Conservation (phyloP, 768 basidiomycete species). For the Lepiota brunneoincarnata region DNA sequence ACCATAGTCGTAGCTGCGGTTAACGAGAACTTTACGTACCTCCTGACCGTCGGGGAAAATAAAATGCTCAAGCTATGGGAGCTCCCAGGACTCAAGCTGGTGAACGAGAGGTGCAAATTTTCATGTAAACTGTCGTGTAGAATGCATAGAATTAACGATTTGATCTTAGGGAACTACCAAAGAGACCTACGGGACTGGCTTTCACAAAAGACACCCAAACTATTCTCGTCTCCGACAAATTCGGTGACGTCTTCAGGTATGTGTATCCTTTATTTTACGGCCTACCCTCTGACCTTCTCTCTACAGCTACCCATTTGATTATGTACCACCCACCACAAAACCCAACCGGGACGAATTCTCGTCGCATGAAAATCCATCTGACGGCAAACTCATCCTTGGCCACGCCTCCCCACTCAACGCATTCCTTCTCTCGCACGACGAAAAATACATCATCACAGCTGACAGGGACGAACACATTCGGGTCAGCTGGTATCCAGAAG, state of each 20-base stretch:
- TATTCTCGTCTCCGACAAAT: constrained; percentile 89
- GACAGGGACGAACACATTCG: constrained; percentile 97
- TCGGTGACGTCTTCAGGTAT: constrained; percentile 89
- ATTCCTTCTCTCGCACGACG: constrained; percentile 65
- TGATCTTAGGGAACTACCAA: constrained; percentile 71
- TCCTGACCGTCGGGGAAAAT: constrained; percentile 74
- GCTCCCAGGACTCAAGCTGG: constrained; percentile 48
- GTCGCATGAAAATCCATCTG: constrained; percentile 70
- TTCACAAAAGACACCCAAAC: constrained; percentile 61
- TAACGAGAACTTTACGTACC: constrained; percentile 38
- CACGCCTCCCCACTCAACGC: constrained; percentile 85
- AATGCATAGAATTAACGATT: not conserved
- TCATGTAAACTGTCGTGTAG: not conserved
- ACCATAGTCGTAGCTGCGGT: constrained; percentile 60
- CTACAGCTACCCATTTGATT: constrained; percentile 60
- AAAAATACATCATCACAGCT: constrained; percentile 78
- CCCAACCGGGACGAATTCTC: constrained; percentile 31
- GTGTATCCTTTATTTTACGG: constrained; percentile 11
- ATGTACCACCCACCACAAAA: constrained; percentile 22
- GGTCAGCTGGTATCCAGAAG: constrained; percentile 85
- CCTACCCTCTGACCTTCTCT: constrained; percentile 4
- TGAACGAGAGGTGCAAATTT: constrained; percentile 58
- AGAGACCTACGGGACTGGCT: constrained; percentile 70
- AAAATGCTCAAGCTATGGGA: constrained; percentile 80
- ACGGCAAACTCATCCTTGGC: constrained; percentile 73